Percentiles rank a stretch among this genome's conserved stretches.
phyloP scores from a whole-genome alignment of 495 filamentous ascomycete genomes.

The Annulohypoxylon nitens region DNA sequence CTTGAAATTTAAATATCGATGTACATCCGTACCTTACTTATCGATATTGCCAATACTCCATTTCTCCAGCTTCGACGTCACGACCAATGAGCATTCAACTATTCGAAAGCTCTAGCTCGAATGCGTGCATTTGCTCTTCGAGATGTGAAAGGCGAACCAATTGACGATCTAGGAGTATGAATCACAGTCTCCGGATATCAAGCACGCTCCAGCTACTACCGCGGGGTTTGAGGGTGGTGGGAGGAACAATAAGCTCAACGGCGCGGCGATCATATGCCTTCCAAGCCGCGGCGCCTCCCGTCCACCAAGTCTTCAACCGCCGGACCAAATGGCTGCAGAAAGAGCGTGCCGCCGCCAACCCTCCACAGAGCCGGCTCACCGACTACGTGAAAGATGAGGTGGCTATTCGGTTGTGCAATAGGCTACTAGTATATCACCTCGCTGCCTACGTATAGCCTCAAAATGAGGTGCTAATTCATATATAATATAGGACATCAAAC shows the following conservation, averaged over 20 bases:
- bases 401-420: slow-evolving; percentile 84
- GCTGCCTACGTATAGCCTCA: neutral
- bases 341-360: slow-evolving; percentile 81
- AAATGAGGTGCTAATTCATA: neutral
- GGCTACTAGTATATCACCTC: slow-evolving; percentile 74
- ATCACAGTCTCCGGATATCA: slow-evolving; percentile 41
- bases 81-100: slow-evolving; percentile 14
- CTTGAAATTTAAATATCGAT: slow-evolving; percentile 40
- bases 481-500: slow-evolving; percentile 82
- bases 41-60: slow-evolving; percentile 25
- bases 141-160: slow-evolving; percentile 37
- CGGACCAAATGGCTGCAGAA: slow-evolving; percentile 89
- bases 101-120: slow-evolving; percentile 16
- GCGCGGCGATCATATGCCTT: slow-evolving; percentile 75
- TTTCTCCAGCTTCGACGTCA: slow-evolving; percentile 35
- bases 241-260: slow-evolving; percentile 4
- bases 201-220: neutral
- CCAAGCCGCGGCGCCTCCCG: slow-evolving; percentile 78
- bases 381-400: slow-evolving; percentile 96
- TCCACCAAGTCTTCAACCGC: slow-evolving; percentile 91
- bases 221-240: slow-evolving; percentile 22
- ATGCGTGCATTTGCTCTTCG: neutral
- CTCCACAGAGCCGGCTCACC: slow-evolving; percentile 77
- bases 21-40: slow-evolving; percentile 31
- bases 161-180: slow-evolving; percentile 47